Base-by-base conservation (phyloP, 2,329 filamentous ascomycete genomes). In the Macrophomina phaseolina region DNA sequence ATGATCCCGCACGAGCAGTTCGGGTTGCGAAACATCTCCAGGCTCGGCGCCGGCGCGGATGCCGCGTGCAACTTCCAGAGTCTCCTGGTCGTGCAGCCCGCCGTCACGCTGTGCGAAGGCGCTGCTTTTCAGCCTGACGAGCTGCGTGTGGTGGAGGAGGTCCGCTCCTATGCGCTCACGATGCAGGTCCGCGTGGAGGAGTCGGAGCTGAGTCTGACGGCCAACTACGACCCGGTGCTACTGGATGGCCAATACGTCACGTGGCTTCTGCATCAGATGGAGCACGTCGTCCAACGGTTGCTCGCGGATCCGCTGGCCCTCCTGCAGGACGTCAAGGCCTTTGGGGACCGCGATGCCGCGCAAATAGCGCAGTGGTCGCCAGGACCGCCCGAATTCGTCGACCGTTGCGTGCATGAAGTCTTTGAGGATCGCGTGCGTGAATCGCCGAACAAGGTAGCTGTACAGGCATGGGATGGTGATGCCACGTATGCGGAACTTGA, bases 381-480 rank as follows among this genome's bases (percentile, higher is more conserved):
- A 1, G 48, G 81, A 68, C 82, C 84, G 76, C 84, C 85, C 68
- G 80, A 51, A 6, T 72, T 84, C 66, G 79, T 86, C 65, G 74
- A 77, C 79, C 48, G 48, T 12, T 51, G 48, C 18, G 82, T 84
- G 76, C 84, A 85, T 68, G 80, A 51, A 2, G 72, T 84, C 65
- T 79, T 86, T 65, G 74, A 76, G 12, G 75, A 80, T 14, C 78
- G 78, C 58, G 80, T 79, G 12, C 70, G 67, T 9, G 67, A 70
- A 32, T 75, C 78, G 4, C 81, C 83, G 1, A 70, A 77, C 18
- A 74, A 76, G 18, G 68, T 77, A 5, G 83, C 83, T 23, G 77
- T 85, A 12, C 73, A 81, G 65, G 83, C 83, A 0, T 85, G 82
- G 82, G 83, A 85, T 67, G 83, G 84, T 34, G 73, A 73, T 66